These are phyloP conservation scores for Liriodendron chinense DNA, from an alignment of 164 flowering plant genomes.

Conservation along the genomic window DNA sequence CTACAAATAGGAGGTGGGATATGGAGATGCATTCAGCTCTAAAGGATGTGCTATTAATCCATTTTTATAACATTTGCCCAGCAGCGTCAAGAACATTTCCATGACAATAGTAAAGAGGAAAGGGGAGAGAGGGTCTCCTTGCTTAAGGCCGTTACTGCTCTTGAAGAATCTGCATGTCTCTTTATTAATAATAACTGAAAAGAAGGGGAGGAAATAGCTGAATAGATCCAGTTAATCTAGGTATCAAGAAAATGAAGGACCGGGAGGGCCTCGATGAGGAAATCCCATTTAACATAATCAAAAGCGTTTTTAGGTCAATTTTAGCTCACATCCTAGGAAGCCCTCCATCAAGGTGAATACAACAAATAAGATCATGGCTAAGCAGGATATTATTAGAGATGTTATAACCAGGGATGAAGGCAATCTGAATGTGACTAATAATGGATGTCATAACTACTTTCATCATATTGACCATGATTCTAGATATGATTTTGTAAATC, in stretches of 20 bases:
- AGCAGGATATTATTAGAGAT: no score
- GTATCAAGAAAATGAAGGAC: background rate
- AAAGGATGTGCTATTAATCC: background rate
- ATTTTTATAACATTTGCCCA: no score
- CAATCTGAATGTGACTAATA: no score
- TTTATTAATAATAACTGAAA: no score
- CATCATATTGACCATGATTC: background rate
- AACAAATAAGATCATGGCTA: no score
- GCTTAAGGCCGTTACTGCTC: background rate
- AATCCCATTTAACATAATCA: background rate
- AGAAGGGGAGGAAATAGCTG: background rate
- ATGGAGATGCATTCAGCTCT: background rate
- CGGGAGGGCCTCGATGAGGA: background rate
- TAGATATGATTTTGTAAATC: background rate
- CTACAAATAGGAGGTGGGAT: no score
- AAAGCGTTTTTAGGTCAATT: background rate
- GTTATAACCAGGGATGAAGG: no score
- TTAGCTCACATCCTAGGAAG: background rate
- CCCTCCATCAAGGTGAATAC: no score
- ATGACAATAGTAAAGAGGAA: background rate
- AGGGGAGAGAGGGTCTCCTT: no score
- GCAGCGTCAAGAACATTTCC: background rate
- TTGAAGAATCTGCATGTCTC: background rate
- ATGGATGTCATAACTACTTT: background rate
- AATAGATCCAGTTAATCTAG: background rate